Evolutionary conservation across 306 rosid genomes (phyloP).

Genomic region (Parietaria judaica): DNA sequence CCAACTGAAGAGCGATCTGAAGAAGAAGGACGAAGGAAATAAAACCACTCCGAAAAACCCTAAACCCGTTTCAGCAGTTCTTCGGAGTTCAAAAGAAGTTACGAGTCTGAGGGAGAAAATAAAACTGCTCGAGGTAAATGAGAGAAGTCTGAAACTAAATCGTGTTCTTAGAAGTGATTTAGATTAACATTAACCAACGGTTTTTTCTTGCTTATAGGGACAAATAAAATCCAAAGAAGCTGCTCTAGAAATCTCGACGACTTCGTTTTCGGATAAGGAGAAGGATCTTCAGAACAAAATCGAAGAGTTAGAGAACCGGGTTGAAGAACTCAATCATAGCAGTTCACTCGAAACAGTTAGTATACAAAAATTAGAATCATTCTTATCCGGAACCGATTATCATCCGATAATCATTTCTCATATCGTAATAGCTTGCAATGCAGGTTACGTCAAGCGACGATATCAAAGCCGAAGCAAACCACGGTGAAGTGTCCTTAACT

Average conservation of each 20-base stretch:
- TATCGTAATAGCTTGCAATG: slow-evolving; percentile 4
- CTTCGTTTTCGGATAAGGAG: slow-evolving; percentile 56
- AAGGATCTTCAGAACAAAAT: slow-evolving; percentile 64
- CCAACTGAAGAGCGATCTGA: slow-evolving; percentile 50
- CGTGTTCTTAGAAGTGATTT: background rate
- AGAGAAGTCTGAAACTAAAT: slow-evolving; percentile 2
- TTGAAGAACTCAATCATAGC: slow-evolving; percentile 48
- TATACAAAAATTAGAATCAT: slow-evolving; percentile 1
- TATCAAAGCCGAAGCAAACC: slow-evolving; percentile 23
- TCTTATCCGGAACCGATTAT: background rate
- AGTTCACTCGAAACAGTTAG: slow-evolving; percentile 51
- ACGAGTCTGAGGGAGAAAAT: slow-evolving; percentile 58
- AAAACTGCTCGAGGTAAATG: slow-evolving; percentile 74
- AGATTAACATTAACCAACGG: too few relatives aligned
- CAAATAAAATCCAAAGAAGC: slow-evolving; percentile 54
- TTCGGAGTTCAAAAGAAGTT: slow-evolving; percentile 51
- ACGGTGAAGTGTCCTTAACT: slow-evolving; percentile 19
- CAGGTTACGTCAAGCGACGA: slow-evolving; percentile 34
- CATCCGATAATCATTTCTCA: background rate
- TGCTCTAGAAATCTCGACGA: slow-evolving; percentile 49
- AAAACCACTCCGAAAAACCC: slow-evolving; percentile 35
- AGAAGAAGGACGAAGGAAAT: slow-evolving; percentile 61
- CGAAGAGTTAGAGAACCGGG: slow-evolving; percentile 51
- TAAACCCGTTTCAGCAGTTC: slow-evolving; percentile 31
- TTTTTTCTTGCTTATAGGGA: slow-evolving; percentile 32